These are phyloP conservation scores for Cyclostephanos tholiformis DNA, from an alignment of 108 stramenopile genomes.

Conservation along the genomic window DNA sequence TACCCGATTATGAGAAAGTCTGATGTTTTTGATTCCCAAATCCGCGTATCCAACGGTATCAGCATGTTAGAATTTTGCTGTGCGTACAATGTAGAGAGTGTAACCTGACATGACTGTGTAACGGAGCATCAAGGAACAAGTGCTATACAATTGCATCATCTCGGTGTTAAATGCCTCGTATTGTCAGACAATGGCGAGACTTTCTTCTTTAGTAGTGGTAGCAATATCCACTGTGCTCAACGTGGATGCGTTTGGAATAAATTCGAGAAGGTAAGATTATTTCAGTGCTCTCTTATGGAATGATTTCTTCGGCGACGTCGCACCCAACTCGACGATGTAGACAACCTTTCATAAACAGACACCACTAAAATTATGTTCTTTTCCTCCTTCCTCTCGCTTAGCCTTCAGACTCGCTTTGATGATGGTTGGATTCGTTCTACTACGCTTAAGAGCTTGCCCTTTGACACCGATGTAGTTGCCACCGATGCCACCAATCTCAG, in stretches of 20 bases:
- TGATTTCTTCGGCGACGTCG: background rate
- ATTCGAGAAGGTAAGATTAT: constrained; percentile 11
- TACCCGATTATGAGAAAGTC: no score
- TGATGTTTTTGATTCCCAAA: no score
- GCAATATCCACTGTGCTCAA: constrained; percentile 19
- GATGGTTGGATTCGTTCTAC: constrained; percentile 10
- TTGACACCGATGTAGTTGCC: constrained; percentile 2
- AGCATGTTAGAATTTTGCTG: no score
- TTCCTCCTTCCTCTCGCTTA: background rate
- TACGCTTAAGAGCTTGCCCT: constrained; percentile 11
- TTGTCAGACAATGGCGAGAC: constrained; percentile 30
- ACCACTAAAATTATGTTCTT: background rate
- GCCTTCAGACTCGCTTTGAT: constrained; percentile 19
- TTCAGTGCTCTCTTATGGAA: background rate
- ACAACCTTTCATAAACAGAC: background rate
- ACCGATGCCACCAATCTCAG: background rate
- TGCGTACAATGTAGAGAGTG: no score
- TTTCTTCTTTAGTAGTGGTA: constrained; percentile 9
- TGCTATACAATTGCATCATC: no score
- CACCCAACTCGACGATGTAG: background rate
- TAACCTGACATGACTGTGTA: no score
- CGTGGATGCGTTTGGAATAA: constrained; percentile 14
- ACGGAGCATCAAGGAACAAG: no score
- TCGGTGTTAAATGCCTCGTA: no score
- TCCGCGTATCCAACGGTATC: no score